These are phyloP conservation scores for Hypoxylon sp. DNA, from an alignment of 2,329 filamentous ascomycete genomes.

Conservation along the genomic window DNA sequence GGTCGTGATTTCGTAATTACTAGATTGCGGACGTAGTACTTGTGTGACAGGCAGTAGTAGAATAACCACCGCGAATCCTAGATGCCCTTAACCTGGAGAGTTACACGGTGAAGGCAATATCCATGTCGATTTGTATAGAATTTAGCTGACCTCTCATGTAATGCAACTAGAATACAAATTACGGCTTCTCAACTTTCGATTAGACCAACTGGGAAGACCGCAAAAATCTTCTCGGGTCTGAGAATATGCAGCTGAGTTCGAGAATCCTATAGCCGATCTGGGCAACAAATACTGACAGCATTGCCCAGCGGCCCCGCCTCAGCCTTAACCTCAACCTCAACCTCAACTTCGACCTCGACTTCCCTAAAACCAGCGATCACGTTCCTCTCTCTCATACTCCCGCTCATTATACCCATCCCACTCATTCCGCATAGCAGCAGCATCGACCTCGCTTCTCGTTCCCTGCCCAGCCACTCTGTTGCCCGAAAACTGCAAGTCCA, in stretches of 20 bases:
- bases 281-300: not conserved
- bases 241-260: not conserved
- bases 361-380: constrained; percentile 36
- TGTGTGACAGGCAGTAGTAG: not conserved
- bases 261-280: not conserved
- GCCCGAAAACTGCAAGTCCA: constrained; percentile 52
- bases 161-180: not conserved
- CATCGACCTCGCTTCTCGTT: constrained; percentile 53
- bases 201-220: not conserved
- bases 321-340: not conserved
- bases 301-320: not conserved
- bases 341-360: not conserved
- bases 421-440: constrained; percentile 47
- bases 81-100: not conserved
- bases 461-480: constrained; percentile 48
- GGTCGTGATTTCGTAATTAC: not conserved
- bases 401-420: constrained; percentile 53
- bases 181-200: not conserved
- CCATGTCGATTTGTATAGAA: not conserved
- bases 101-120: not conserved
- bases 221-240: not conserved
- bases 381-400: constrained; percentile 51
- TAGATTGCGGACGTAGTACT: constrained; percentile 4
- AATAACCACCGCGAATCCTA: constrained; percentile 1
- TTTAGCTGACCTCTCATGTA: not conserved